These are phyloP conservation scores for Claviceps maximensis DNA, from an alignment of 2,329 filamentous ascomycete genomes.

Conservation along the genomic window DNA sequence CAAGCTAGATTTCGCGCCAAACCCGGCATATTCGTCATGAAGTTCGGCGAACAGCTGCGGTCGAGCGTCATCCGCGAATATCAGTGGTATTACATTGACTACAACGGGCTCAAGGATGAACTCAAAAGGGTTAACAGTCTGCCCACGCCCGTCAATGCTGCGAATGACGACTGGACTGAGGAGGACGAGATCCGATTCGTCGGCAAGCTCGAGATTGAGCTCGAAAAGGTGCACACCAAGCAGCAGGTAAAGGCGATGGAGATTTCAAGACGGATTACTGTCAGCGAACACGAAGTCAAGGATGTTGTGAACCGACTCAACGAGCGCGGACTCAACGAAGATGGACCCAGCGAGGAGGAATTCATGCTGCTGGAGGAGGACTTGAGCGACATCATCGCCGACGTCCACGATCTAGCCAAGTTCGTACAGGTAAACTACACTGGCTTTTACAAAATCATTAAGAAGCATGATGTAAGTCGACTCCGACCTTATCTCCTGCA, in stretches of 20 bases:
- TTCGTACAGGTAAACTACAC: constrained; percentile 98
- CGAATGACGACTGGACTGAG: constrained; percentile 64
- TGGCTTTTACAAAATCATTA: constrained; percentile 99
- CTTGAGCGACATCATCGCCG: constrained; percentile 92
- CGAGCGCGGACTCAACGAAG: constrained; percentile 42
- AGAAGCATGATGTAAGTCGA: constrained; percentile 81
- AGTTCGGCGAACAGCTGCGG: constrained; percentile 93
- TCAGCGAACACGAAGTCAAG: constrained; percentile 77
- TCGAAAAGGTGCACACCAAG: constrained; percentile 96
- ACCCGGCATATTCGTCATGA: constrained; percentile 49
- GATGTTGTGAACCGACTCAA: constrained; percentile 71
- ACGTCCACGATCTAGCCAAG: constrained; percentile 95
- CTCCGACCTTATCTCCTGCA: not conserved
- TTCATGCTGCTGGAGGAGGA: constrained; percentile 90
- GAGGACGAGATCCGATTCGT: constrained; percentile 88
- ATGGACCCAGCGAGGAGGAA: constrained; percentile 70
- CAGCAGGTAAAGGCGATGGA: constrained; percentile 96
- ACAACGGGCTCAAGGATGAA: constrained; percentile 80
- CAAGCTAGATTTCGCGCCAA: constrained; percentile 21
- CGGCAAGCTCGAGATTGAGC: constrained; percentile 70
- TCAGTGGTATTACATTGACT: constrained; percentile 96
- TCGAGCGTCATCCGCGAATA: constrained; percentile 95
- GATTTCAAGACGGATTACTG: constrained; percentile 79
- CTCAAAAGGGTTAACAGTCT: constrained; percentile 60
- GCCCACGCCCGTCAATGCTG: constrained; percentile 25